These are phyloP conservation scores for Coniochaeta sp. DNA, from an alignment of 2,329 filamentous ascomycete genomes.

Conservation along the genomic window DNA sequence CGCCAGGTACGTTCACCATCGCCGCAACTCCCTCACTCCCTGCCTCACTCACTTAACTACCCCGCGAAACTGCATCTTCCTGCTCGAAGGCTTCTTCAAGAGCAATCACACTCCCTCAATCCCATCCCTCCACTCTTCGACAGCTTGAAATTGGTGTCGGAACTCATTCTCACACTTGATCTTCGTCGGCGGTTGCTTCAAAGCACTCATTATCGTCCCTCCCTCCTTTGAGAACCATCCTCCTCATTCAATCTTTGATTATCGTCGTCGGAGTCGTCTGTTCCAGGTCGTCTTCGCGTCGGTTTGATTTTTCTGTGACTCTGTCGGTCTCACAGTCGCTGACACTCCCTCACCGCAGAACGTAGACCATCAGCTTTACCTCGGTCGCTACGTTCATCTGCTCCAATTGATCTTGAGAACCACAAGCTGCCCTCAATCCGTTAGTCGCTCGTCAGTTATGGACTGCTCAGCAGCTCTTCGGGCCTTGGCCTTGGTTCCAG, in stretches of 20 bases:
- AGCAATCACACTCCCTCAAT: background rate
- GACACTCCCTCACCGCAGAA: background rate
- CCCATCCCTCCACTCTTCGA: background rate
- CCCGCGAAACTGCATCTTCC: background rate
- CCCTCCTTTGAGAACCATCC: background rate
- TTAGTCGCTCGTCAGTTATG: background rate
- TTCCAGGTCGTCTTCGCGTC: too few relatives aligned
- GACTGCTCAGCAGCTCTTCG: background rate
- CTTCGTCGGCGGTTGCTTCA: background rate
- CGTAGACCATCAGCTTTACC: background rate
- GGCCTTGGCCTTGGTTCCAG: background rate
- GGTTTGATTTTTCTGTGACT: too few relatives aligned
- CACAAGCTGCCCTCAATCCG: background rate
- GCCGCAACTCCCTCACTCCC: background rate
- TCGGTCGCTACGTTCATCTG: too few relatives aligned
- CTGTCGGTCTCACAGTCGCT: too few relatives aligned
- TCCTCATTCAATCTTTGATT: background rate
- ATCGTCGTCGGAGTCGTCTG: too few relatives aligned
- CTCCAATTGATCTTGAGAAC: too few relatives aligned
- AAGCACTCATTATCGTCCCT: background rate
- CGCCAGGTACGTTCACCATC: constrained; percentile 1
- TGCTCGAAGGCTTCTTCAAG: background rate
- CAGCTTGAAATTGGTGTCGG: background rate
- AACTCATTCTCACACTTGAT: background rate
- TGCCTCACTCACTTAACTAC: too few relatives aligned